Conservation (phyloP, 768 basidiomycete species). For the Terana coerulea region DNA sequence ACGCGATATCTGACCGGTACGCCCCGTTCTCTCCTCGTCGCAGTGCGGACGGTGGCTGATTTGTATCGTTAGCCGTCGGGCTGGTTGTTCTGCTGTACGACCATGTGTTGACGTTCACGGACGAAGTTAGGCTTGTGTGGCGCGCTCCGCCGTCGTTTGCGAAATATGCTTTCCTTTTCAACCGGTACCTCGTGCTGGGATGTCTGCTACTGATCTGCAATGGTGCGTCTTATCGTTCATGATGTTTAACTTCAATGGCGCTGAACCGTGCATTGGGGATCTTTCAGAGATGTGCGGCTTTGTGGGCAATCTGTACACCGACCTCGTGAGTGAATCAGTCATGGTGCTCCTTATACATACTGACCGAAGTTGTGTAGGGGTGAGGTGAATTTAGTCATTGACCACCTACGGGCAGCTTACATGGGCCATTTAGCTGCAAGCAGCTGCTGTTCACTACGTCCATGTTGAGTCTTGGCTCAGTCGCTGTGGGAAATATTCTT, state of each 20-base stretch:
- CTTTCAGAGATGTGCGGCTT: constrained; percentile 25
- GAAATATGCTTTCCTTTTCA: constrained; percentile 37
- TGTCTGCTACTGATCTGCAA: constrained; percentile 23
- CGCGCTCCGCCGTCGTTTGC: constrained; percentile 31
- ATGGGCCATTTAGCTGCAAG: constrained; percentile 25
- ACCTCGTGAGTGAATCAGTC: constrained; percentile 10
- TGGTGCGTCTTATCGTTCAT: constrained; percentile 22
- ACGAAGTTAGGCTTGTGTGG: constrained; percentile 42
- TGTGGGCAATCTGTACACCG: constrained; percentile 9
- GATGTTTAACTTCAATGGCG: background rate
- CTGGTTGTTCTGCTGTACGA: constrained; percentile 37
- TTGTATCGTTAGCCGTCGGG: constrained; percentile 24
- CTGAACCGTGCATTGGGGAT: background rate
- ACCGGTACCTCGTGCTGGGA: constrained; percentile 35
- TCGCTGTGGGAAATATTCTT: constrained; percentile 29
- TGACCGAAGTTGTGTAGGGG: background rate
- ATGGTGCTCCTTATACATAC: background rate
- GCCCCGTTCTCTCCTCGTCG: background rate
- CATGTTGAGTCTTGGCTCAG: constrained; percentile 25
- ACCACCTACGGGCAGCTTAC: background rate
- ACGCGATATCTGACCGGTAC: constrained; percentile 21
- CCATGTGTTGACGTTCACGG: constrained; percentile 35
- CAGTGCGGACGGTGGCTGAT: background rate
- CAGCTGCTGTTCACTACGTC: constrained; percentile 21
- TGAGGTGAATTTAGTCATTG: background rate